Conservation (phyloP, 495 filamentous ascomycete genomes). For the Penicillium flavigenum region DNA sequence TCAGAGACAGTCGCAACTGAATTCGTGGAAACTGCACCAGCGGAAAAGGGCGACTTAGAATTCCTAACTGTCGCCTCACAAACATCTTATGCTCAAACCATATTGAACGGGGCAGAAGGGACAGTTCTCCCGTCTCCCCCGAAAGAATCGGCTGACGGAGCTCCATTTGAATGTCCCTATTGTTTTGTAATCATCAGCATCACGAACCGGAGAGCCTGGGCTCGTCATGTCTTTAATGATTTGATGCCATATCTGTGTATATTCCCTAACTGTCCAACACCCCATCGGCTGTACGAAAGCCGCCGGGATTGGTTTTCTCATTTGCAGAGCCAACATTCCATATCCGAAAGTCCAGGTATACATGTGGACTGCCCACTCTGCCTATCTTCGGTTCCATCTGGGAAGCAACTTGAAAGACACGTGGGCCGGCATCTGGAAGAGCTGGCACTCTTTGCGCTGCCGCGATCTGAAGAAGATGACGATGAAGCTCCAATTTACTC, state of each 20-base stretch:
- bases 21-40: too few species aligned
- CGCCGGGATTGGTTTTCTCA: slow-evolving; percentile 28
- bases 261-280: slow-evolving; percentile 18
- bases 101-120: neutral
- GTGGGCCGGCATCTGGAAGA: slow-evolving; percentile 25
- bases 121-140: slow-evolving; percentile 10
- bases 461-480: neutral
- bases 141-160: slow-evolving; percentile 4
- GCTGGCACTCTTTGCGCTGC: slow-evolving; percentile 21
- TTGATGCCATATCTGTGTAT: slow-evolving; percentile 32
- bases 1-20: too few species aligned
- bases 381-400: neutral
- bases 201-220: slow-evolving; percentile 17
- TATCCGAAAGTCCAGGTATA: neutral
- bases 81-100: neutral
- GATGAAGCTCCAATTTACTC: too few species aligned
- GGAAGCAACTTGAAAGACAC: slow-evolving; percentile 14
- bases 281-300: slow-evolving; percentile 23
- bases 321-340: slow-evolving; percentile 14
- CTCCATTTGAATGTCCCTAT: slow-evolving; percentile 31
- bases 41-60: neutral
- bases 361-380: slow-evolving; percentile 17
- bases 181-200: slow-evolving; percentile 26
- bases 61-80: neutral
- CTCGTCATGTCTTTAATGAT: slow-evolving; percentile 32